Base-by-base conservation (phyloP, 768 basidiomycete genomes). In the Boletus coccyginus region DNA sequence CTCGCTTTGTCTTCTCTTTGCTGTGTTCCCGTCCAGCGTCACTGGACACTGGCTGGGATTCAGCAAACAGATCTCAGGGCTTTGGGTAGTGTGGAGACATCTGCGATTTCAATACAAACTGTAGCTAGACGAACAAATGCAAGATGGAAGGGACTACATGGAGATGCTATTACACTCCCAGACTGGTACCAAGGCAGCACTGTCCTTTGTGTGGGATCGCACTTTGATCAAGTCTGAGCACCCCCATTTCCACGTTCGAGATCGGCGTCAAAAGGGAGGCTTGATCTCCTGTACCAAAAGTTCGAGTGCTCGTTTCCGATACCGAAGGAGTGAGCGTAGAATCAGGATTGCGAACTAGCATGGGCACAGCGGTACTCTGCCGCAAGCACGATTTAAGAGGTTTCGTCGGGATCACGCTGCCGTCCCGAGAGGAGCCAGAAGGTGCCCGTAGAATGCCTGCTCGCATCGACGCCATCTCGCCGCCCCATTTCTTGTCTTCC, bases 171-270 rank as follows among this genome's bases (percentile, higher is more conserved):
- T 16, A 16, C n/a, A 56, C 29, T 57, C 55, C 58, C 49, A 66
- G 5, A 65, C 36, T 5, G 66, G 62, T 14, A 68, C 38, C 32
- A 68, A n/a, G 7, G 56, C 64, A 3, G 56, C 0, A 7, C 67
- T 68, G 27, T 70, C 69, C 19, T 61, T 56, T 27, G 45, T 46
- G 7, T 70, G 63, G 14, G 8, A 31, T 12, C 17, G 59, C 2
- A 52, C 39, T 13, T 45, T 61, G 58, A 43, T 69, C 62, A 5
- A 71, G 67, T 40, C 67, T 64, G 7, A 69, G 51, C n/a, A 64
- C 57, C n/a, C 67, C 56, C 43, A 69, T 59, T 14, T 64, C 64
- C 1, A 58, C 51, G 0, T 66, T 59, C 19, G 57, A 61, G 14
- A 50, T 44, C 0, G 62, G 64, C 3, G 64, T 70, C 44, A 41